These are phyloP conservation scores for Arctium minus DNA, from an alignment of 129 eudicot species.

Conservation along the genomic window DNA sequence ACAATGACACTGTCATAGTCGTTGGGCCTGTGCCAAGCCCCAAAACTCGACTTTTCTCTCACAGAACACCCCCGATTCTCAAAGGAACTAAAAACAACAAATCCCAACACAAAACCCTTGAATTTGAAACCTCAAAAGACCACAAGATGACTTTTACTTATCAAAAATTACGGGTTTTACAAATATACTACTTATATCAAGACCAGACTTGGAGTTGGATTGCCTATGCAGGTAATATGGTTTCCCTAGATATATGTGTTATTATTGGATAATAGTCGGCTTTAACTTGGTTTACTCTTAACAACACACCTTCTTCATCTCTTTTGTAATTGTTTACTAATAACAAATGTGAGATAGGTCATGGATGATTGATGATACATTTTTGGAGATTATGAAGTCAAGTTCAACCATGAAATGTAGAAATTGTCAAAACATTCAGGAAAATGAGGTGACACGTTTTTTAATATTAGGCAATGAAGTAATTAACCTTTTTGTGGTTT, in stretches of 20 bases:
- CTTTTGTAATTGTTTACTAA: background rate
- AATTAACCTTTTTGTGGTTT: background rate
- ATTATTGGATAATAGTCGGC: background rate
- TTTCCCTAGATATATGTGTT: background rate
- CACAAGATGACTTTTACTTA: no score
- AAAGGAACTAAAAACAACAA: no score
- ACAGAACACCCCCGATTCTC: no score
- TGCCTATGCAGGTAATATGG: constrained; percentile 80
- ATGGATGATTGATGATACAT: background rate
- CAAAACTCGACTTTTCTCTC: no score
- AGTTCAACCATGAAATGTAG: background rate
- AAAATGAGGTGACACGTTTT: background rate
- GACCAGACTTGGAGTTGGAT: constrained; percentile 83
- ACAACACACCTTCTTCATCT: background rate
- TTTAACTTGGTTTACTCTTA: background rate
- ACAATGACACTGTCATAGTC: no score
- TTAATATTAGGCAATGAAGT: background rate
- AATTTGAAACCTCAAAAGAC: no score
- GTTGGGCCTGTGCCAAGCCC: no score
- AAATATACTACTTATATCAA: constrained; percentile 77
- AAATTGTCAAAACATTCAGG: background rate
- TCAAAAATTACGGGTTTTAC: no score
- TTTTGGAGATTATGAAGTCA: background rate
- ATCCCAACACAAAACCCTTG: no score
- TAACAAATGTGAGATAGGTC: background rate